A percentile compares a stretch with the other conserved stretches of the same genome.
These are phyloP conservation scores for Sarocladium brachiariae DNA, from an alignment of 2,329 filamentous ascomycete genomes.

Conservation along the genomic window DNA sequence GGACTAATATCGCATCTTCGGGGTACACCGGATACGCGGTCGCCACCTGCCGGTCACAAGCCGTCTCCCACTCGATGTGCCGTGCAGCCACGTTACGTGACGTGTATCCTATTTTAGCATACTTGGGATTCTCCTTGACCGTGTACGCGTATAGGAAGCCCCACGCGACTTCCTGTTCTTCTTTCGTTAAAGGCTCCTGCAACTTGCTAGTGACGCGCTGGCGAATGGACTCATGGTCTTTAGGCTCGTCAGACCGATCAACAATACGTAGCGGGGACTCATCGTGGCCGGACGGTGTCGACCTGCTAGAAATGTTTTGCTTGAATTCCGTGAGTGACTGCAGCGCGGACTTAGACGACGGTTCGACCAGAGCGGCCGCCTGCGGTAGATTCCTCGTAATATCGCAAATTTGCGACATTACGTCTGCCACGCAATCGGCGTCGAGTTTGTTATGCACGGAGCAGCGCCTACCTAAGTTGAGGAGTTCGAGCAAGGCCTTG, in stretches of 20 bases:
- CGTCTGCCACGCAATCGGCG: background rate
- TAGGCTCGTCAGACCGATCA: background rate
- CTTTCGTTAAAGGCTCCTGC: background rate
- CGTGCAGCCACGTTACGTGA: background rate
- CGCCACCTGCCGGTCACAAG: background rate
- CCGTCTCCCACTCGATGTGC: background rate
- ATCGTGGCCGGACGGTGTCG: background rate
- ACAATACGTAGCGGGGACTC: background rate
- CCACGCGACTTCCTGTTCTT: background rate
- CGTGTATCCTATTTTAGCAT: background rate
- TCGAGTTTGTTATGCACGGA: background rate
- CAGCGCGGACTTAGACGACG: background rate
- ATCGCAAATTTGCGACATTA: background rate
- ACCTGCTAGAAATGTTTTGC: background rate
- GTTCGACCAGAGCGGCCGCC: background rate
- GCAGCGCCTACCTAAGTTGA: background rate
- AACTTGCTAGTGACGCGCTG: background rate
- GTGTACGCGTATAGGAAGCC: background rate
- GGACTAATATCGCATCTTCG: background rate
- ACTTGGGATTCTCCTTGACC: background rate
- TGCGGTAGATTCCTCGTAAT: background rate
- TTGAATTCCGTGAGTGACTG: background rate
- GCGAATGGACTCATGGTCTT: background rate
- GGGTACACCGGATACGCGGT: background rate
- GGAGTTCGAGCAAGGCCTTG: background rate